Base-by-base conservation (phyloP, 73 alveolate species). In the Tetrahymena malaccensis region DNA sequence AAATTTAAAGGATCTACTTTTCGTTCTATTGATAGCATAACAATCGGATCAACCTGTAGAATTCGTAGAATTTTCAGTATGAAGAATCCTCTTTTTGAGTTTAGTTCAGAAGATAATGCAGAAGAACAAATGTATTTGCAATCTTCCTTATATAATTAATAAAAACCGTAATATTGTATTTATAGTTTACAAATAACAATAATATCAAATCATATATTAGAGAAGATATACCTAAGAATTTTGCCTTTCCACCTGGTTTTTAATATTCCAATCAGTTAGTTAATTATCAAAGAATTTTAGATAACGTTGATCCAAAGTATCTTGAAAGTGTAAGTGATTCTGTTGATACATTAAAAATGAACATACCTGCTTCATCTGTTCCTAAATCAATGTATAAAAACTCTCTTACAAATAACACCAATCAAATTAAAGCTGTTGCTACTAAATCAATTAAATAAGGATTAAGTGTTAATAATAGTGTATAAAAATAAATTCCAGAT, bases 41-140 rank as follows among this genome's bases (percentile, higher is more conserved):
- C 94, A 43, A 95, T 95, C 89, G 97, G 97, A 40, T 85, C 97
- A 5, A 94, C 97, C 7, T 95, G 97, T 93, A 95, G 94, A 55
- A 35, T 95, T 27, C 93, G 97, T 21, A 95, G 94, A 57, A 85
- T 95, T 19, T 95, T 70, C 55, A 34, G 83, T 16, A 95, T 95
- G 97, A 95, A 95, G 83, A 50, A 95, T 95, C 97, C 97, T 70
- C 89, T 70, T 70, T 70, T 70, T 70, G 89, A 70, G 37, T 70
- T 70, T 17, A 70, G 89, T n/a, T 70, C 89, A 12, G 89, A 70
- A 70, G 89, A 70, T 70, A 31, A 70, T 70, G 34, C 37, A 12
- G 89, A 70, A 70, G 89, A 70, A n/a, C 31, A 70, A n/a, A 70
- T 70, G 89, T 70, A 70, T 70, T 31, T 70, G 31, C 31, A 70